Conservation (phyloP, 2,329 filamentous ascomycete genomes). For the Plenodomus biglobosus region DNA sequence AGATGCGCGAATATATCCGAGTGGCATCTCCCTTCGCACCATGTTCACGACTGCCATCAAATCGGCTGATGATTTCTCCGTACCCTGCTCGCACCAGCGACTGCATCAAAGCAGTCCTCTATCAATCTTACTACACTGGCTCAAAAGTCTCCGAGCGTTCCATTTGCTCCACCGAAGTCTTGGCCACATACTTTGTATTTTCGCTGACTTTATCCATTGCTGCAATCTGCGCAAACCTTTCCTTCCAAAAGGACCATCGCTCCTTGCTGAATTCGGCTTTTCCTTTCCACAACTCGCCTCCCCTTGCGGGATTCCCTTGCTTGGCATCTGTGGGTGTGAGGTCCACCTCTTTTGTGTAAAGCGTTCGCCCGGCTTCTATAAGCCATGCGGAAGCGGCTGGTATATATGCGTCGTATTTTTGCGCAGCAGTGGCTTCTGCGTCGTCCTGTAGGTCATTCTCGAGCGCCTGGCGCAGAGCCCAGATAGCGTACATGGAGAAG, state of each 20-base stretch:
- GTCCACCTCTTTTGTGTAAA: slow-evolving; percentile 31
- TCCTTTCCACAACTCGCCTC: slow-evolving; percentile 35
- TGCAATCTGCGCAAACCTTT: slow-evolving; percentile 29
- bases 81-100: background rate
- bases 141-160: slow-evolving; percentile 30
- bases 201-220: slow-evolving; percentile 24
- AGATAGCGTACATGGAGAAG: slow-evolving; percentile 31
- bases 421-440: slow-evolving; percentile 13
- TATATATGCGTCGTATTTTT: slow-evolving; percentile 31
- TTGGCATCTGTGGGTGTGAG: slow-evolving; percentile 31
- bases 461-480: slow-evolving; percentile 32
- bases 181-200: slow-evolving; percentile 25
- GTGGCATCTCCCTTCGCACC: background rate
- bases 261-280: slow-evolving; percentile 33
- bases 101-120: background rate
- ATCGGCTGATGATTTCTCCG: background rate
- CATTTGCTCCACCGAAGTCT: slow-evolving; percentile 31
- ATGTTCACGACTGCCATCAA: background rate
- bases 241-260: slow-evolving; percentile 39
- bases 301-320: slow-evolving; percentile 32
- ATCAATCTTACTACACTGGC: background rate
- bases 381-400: slow-evolving; percentile 38
- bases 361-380: slow-evolving; percentile 18
- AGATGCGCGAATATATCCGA: background rate
- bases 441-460: slow-evolving; percentile 25